These are phyloP conservation scores for Hordeum pubiflorum DNA, from an alignment of 202 grass and related monocot genomes.

Conservation along the genomic window DNA sequence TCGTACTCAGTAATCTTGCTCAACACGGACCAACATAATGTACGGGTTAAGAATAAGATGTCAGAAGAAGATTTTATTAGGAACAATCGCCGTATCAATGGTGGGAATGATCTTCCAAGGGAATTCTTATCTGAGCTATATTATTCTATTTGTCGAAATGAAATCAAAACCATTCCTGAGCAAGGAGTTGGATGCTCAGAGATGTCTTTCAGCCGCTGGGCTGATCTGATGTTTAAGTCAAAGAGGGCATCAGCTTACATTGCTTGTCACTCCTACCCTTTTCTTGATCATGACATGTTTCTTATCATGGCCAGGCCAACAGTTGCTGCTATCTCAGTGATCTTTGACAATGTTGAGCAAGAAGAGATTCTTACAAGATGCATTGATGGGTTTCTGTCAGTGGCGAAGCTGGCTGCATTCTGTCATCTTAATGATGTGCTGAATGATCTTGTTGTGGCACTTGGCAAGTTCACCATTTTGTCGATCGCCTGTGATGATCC, in stretches of 20 bases:
- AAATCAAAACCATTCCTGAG: constrained; percentile 82
- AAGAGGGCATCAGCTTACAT: constrained; percentile 77
- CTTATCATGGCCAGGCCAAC: constrained; percentile 69
- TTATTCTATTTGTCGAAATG: constrained; percentile 87
- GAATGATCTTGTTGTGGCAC: constrained; percentile 89
- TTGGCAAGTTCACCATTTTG: constrained; percentile 90
- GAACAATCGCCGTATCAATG: constrained; percentile 93
- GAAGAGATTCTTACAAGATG: constrained; percentile 63
- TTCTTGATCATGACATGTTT: constrained; percentile 95
- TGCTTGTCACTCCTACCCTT: constrained; percentile 53
- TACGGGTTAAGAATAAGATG: constrained; percentile 98
- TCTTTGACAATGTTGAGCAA: constrained; percentile 92
- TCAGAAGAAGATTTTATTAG: constrained; percentile 98
- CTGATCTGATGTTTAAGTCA: constrained; percentile 88
- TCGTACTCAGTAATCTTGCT: constrained; percentile 97
- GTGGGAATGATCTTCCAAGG: constrained; percentile 81
- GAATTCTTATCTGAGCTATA: constrained; percentile 80
- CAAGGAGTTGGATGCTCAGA: constrained; percentile 76
- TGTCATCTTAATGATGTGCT: constrained; percentile 84
- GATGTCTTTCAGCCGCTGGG: constrained; percentile 92
- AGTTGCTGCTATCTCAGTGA: constrained; percentile 90
- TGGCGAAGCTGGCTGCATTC: constrained; percentile 81
- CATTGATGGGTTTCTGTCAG: constrained; percentile 82
- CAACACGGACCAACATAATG: constrained; percentile 96
- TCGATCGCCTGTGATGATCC: constrained; percentile 65